Base-by-base conservation (phyloP, 306 rosid genomes). In the Citrullus amarus region DNA sequence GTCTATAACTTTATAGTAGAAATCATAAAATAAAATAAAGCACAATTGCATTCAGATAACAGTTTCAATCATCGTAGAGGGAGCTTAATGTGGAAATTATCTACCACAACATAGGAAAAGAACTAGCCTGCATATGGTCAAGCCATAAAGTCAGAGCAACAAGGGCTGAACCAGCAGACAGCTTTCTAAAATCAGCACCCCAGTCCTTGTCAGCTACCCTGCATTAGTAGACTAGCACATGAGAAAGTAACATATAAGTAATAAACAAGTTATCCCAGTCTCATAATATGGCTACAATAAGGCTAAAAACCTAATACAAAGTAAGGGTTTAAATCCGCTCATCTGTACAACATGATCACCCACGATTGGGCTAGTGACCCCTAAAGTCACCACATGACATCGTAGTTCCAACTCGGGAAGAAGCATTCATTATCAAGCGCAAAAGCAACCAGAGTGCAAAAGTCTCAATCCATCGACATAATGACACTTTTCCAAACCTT, bases 101-200 rank as follows among this genome's bases (percentile, higher is more conserved):
- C 14, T 28, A 48, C 53, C 32, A 44, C 39, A n/a, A n/a, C 73
- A 67, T 43, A 76, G 80, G 53, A 18, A 51, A 68, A 62, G 80
- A 79, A 79, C 83, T 87, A 82, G 88, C 98, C 96, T 94, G 98
- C 98, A 94, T 94, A 77, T 86, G 89, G 80, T 94, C 98, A 82
- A 94, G 96, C 98, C 98, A 94, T 68, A 94, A 82, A n/a, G 98
- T 94, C 80, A 94, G 95, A 83, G 91, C 97, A 85, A 92, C 96
- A 71, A 94, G 96, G 79, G 98, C 91, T 53, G 98, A 86, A 81
- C 98, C 98, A 72, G 96, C 96, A 22, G 98, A 94, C 77, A 94
- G 65, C 83, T 92, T 94, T 84, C 98, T 87, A 86, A 92, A 94
- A 84, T 94, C 98, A 84, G 98, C 98, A 8, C 95, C 90, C 98